phyloP scores from a whole-genome alignment of 129 eudicot species.

The Artemisia tridentata region DNA sequence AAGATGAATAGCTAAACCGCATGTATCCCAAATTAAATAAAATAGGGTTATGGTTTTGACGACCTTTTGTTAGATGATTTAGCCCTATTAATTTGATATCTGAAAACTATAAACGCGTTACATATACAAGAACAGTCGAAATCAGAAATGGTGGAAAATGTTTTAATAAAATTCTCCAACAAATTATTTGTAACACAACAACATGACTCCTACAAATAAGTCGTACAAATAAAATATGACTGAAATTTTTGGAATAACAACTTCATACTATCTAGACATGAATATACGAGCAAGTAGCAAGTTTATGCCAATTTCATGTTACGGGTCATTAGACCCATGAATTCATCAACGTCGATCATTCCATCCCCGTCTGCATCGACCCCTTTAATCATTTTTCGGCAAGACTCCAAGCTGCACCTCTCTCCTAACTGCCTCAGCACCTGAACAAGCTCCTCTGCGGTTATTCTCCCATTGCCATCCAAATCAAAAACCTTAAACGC shows the following conservation, averaged over 20 bases:
- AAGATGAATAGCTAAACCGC: no score
- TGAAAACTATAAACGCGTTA: no score
- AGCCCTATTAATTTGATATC: no score
- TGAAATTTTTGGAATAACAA: background rate
- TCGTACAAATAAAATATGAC: background rate
- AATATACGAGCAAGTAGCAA: background rate
- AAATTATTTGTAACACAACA: background rate
- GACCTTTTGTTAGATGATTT: no score
- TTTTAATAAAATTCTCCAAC: background rate
- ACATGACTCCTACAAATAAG: background rate
- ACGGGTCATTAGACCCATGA: constrained; percentile 44
- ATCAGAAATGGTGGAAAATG: background rate
- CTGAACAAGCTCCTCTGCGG: constrained; percentile 51
- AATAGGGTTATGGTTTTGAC: no score
- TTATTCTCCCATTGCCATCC: constrained; percentile 62
- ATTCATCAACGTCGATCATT: constrained; percentile 46
- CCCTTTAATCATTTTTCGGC: constrained; percentile 56
- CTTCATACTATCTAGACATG: background rate
- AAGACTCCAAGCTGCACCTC: constrained; percentile 46
- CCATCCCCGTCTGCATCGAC: constrained; percentile 58
- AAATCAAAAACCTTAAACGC: constrained; percentile 56
- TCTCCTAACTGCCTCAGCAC: constrained; percentile 61
- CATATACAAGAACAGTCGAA: no score
- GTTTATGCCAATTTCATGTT: constrained; percentile 32
- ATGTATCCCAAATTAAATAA: no score